Evolutionary conservation across 495 filamentous ascomycete species (phyloP).

Genomic region (Astrothelium macrocarpum): DNA sequence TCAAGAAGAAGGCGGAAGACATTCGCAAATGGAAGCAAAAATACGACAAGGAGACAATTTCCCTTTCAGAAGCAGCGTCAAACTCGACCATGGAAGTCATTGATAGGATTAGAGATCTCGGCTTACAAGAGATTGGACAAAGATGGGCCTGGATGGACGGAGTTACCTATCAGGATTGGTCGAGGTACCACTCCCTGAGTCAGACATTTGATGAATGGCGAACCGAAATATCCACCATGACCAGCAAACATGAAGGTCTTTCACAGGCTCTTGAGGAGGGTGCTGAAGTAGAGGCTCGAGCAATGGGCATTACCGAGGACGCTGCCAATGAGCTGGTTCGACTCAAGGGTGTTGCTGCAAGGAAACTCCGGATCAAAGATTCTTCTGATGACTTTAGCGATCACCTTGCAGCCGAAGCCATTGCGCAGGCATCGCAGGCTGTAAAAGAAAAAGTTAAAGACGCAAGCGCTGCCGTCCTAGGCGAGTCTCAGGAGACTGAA

Average conservation of each 20-base stretch:
- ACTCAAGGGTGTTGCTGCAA: slow-evolving; percentile 74
- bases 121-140: slow-evolving; percentile 90
- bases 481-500: slow-evolving; percentile 30
- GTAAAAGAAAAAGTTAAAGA: slow-evolving; percentile 35
- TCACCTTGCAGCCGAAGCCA: slow-evolving; percentile 29
- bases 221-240: slow-evolving; percentile 62
- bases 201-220: slow-evolving; percentile 77
- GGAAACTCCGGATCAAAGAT: slow-evolving; percentile 76
- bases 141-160: slow-evolving; percentile 96
- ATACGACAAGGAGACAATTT: slow-evolving; percentile 60
- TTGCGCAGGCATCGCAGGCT: slow-evolving; percentile 31
- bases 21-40: slow-evolving; percentile 68
- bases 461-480: slow-evolving; percentile 32
- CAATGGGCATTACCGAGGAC: slow-evolving; percentile 68
- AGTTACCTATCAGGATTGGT: slow-evolving; percentile 94
- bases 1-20: slow-evolving; percentile 72
- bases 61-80: slow-evolving; percentile 63
- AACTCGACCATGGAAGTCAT: slow-evolving; percentile 73
- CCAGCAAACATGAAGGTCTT: slow-evolving; percentile 61
- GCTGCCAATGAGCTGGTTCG: slow-evolving; percentile 74
- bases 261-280: slow-evolving; percentile 57
- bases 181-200: slow-evolving; percentile 77
- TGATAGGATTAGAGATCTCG: slow-evolving; percentile 74
- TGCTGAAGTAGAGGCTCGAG: slow-evolving; percentile 60
- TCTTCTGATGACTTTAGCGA: slow-evolving; percentile 61